These are phyloP conservation scores for Madurella fahalii DNA, from an alignment of 2,329 filamentous ascomycete genomes.

Conservation along the genomic window DNA sequence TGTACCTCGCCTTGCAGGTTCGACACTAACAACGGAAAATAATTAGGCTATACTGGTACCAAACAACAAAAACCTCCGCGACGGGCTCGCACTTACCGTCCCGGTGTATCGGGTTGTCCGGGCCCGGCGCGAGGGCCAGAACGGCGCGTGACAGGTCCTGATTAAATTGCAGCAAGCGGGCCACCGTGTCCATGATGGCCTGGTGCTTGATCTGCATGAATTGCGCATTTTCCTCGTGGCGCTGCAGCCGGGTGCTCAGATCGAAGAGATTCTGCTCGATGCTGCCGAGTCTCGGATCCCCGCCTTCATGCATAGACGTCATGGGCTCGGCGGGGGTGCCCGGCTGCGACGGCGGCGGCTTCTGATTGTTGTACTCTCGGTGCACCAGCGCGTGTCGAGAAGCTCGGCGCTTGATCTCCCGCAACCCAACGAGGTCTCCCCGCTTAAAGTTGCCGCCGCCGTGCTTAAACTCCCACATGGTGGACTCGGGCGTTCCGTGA, in stretches of 20 bases:
- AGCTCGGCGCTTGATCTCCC: slow-evolving; percentile 92
- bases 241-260: slow-evolving; percentile 67
- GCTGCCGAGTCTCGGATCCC: slow-evolving; percentile 68
- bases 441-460: slow-evolving; percentile 96
- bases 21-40: slow-evolving; percentile 40
- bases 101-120: slow-evolving; percentile 72
- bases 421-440: slow-evolving; percentile 82
- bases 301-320: slow-evolving; percentile 64
- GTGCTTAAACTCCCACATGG: slow-evolving; percentile 98
- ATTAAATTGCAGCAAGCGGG: slow-evolving; percentile 69
- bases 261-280: slow-evolving; percentile 84
- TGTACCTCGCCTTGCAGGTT: slow-evolving; percentile 57
- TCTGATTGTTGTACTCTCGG: slow-evolving; percentile 79
- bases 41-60: slow-evolving; percentile 17
- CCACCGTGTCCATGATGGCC: slow-evolving; percentile 73
- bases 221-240: slow-evolving; percentile 78
- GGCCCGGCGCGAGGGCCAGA: slow-evolving; percentile 67
- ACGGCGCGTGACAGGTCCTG: slow-evolving; percentile 77
- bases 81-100: slow-evolving; percentile 60
- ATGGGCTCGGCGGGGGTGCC: slow-evolving; percentile 82
- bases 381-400: slow-evolving; percentile 92
- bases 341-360: slow-evolving; percentile 70
- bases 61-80: slow-evolving; percentile 7
- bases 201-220: slow-evolving; percentile 79
- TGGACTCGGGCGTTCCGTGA: slow-evolving; percentile 86